Evolutionary conservation across 2,329 filamentous ascomycete genomes (phyloP).

Genomic region (Hypoxylon sp.): DNA sequence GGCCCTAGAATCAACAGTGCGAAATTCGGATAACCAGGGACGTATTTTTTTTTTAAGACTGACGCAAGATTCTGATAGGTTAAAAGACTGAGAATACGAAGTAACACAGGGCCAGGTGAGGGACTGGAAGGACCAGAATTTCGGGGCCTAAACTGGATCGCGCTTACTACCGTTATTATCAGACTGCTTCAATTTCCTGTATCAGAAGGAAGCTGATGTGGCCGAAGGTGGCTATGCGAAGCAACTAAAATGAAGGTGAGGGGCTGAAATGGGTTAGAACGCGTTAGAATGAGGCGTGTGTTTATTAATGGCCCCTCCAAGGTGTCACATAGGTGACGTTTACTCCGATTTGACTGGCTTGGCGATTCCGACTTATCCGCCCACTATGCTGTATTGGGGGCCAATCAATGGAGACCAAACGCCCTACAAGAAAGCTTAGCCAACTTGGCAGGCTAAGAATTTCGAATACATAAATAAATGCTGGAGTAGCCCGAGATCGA

Average conservation of each 20-base stretch:
- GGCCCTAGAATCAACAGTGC: slow-evolving; percentile 10
- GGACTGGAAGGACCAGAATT: slow-evolving; percentile 5
- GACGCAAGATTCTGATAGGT: slow-evolving; percentile 18
- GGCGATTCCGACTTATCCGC: slow-evolving; percentile 42
- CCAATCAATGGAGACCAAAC: slow-evolving; percentile 34
- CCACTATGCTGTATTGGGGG: slow-evolving; percentile 6
- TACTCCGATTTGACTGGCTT: slow-evolving; percentile 35
- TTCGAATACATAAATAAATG: slow-evolving; percentile 32
- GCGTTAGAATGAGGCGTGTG: slow-evolving; percentile 11
- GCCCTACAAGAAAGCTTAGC: slow-evolving; percentile 43
- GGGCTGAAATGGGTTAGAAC: slow-evolving; percentile 10
- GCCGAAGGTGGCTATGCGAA: slow-evolving; percentile 41
- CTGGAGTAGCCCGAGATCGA: slow-evolving; percentile 36
- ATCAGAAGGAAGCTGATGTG: slow-evolving; percentile 44
- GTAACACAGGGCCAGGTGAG: slow-evolving; percentile 15
- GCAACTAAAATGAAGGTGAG: slow-evolving; percentile 27
- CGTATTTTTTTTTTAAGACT: slow-evolving; percentile 4
- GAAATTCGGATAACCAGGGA: slow-evolving; percentile 11
- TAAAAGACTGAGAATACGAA: slow-evolving; percentile 20
- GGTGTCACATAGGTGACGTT: slow-evolving; percentile 35
- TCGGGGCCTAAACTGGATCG: slow-evolving; percentile 21
- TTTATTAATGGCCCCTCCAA: slow-evolving; percentile 15
- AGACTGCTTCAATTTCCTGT: slow-evolving; percentile 39
- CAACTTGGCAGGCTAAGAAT: slow-evolving; percentile 33
- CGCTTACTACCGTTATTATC: slow-evolving; percentile 23